Base-by-base conservation (phyloP, 106 monocot genomes). In the Posidonia australis region DNA sequence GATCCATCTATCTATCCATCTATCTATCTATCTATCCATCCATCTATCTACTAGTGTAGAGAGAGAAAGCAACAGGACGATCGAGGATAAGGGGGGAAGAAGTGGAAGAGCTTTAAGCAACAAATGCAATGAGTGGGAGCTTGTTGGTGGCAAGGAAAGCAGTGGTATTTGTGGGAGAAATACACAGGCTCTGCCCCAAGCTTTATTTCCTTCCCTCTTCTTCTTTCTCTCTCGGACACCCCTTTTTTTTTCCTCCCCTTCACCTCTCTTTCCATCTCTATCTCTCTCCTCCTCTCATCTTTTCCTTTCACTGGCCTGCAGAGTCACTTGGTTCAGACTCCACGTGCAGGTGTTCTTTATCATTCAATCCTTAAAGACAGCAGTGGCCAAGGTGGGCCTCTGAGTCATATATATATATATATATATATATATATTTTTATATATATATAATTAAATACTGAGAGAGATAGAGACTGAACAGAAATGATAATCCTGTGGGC, bases 311-410 rank as follows among this genome's bases (percentile, higher is more conserved):
- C 63, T 13, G 46, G 13, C 45, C 21, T 44, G 67, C 66, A 67
- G 71, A 72, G 79, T 71, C 74, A 70, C 71, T 74, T 76, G 81
- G 82, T 60, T 79, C 86, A 84, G 52, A 54, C 31, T 66, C 66
- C 66, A 66, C 66, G 66, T 66, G 66, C 53, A 54, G 51, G 66
- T 66, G 66, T 66, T 66, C 51, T 66, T 52, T 54, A 66, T 66
- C 66, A 51, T 52, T 51, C 66, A 66, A 66, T 31, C 53, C 66
- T 54, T 32, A 51, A 54, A 66, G 52, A 66, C 66, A 54, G 64
- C 64, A 68, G 43, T 44, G 55, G n/a, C 55, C 48, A 63, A 21
- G 17, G 63, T 69, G 69, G 78, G 79, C 54, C 76, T 62, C 60
- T 22, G 7, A 7, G 36, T 36, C 36, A 36, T 36, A 36, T 36